A percentile compares a stretch with the other conserved stretches of the same genome.
These are phyloP conservation scores for Trichoderma cornu-damae DNA, from an alignment of 2,329 filamentous ascomycete genomes.

Conservation along the genomic window DNA sequence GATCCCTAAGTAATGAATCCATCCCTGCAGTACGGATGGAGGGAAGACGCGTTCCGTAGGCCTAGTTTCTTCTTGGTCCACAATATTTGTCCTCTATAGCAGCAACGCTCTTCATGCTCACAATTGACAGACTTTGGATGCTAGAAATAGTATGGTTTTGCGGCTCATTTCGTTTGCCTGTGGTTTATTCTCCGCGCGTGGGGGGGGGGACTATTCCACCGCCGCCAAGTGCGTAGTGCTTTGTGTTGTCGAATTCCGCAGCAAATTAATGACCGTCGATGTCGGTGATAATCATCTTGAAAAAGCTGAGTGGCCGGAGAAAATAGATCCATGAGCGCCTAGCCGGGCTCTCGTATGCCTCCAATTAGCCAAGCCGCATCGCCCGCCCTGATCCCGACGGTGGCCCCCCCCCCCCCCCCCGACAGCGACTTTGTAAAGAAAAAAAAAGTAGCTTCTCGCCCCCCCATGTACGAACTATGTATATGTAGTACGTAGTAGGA, in stretches of 20 bases:
- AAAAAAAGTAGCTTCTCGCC: not conserved
- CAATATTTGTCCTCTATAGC: not conserved
- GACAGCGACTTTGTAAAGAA: too few species aligned
- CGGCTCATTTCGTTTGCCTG: slow-evolving; percentile 9
- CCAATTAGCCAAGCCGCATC: not conserved
- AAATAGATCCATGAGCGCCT: not conserved
- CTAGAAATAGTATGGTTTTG: not conserved
- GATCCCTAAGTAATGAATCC: not conserved
- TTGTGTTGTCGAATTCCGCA: not conserved
- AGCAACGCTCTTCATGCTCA: not conserved
- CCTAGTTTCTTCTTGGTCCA: not conserved
- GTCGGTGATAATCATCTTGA: not conserved
- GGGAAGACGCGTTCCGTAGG: not conserved
- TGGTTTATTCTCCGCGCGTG: slow-evolving; percentile 6
- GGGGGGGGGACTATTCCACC: not conserved
- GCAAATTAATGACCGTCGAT: slow-evolving; percentile 1
- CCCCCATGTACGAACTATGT: not conserved
- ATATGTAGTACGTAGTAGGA: too few species aligned
- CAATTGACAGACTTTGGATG: not conserved
- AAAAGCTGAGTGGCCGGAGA: slow-evolving; percentile 1
- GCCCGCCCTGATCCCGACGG: not conserved
- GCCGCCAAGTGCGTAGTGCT: not conserved
- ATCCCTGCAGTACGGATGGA: not conserved
- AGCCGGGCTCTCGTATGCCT: not conserved
- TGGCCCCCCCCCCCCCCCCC: too few species aligned